Conservation (phyloP, 2,329 filamentous ascomycete genomes). For the Fusarium devonianum region DNA sequence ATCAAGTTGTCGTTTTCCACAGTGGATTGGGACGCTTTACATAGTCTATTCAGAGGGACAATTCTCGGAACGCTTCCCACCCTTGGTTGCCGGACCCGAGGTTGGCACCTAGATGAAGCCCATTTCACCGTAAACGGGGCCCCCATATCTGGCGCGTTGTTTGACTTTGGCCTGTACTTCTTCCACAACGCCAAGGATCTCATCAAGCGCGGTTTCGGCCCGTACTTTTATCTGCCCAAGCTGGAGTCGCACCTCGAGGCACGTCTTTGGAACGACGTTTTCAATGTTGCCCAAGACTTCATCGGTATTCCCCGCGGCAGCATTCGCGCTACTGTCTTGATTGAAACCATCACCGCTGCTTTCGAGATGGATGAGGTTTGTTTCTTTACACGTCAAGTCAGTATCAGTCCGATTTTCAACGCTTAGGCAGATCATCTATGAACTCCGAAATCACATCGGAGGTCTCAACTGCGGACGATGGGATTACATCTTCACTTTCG, state of each 20-base stretch:
- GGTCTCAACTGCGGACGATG: slow-evolving; percentile 98
- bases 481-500: slow-evolving; percentile 99
- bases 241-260: slow-evolving; percentile 98
- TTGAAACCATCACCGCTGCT: slow-evolving; percentile 96
- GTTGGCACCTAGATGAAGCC: slow-evolving; percentile 99
- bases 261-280: slow-evolving; percentile 96
- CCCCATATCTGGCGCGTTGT: slow-evolving; percentile 89
- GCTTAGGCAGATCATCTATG: slow-evolving; percentile 91
- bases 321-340: slow-evolving; percentile 92
- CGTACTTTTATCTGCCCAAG: slow-evolving; percentile 98
- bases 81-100: slow-evolving; percentile 90
- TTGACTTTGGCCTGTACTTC: slow-evolving; percentile 99
- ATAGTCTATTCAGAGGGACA: too few relatives aligned
- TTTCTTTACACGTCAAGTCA: too few relatives aligned
- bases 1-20: too few relatives aligned
- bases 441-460: slow-evolving; percentile 93
- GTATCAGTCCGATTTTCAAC: too few relatives aligned
- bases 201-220: slow-evolving; percentile 83
- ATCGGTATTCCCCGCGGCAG: slow-evolving; percentile 89
- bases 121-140: slow-evolving; percentile 95
- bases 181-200: slow-evolving; percentile 91
- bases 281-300: slow-evolving; percentile 95
- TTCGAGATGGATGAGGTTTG: slow-evolving; percentile 94
- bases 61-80: slow-evolving; percentile 75
- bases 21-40: too few relatives aligned